phyloP scores from a whole-genome alignment of 192 early-diverging fungal species.

The Dissophora globulifera region DNA sequence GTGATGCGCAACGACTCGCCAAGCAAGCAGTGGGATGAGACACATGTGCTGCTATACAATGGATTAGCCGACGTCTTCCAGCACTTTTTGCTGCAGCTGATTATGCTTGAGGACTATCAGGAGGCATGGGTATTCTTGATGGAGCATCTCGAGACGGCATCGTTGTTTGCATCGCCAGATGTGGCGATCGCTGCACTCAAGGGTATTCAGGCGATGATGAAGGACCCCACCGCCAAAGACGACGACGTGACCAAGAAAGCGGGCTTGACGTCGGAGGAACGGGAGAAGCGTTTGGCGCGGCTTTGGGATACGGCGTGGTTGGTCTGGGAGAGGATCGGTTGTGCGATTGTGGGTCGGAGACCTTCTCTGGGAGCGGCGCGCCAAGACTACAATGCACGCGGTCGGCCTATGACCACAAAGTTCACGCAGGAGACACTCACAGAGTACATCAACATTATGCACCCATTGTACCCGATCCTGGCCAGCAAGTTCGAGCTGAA shows the following conservation, averaged over 20 bases:
- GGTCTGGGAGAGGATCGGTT: conserved; percentile 80
- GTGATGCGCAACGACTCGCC: conserved; percentile 56
- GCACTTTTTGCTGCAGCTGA: conserved; percentile 71
- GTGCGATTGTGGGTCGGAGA: conserved; percentile 60
- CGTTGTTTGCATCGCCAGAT: conserved; percentile 74
- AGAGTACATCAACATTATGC: conserved; percentile 69
- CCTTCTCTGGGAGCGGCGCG: conserved; percentile 14
- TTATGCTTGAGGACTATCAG: conserved; percentile 72
- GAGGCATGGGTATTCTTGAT: conserved; percentile 75
- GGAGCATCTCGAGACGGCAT: conserved; percentile 77
- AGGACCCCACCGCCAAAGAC: conserved; percentile 17
- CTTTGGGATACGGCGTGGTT: conserved; percentile 76
- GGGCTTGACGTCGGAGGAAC: conserved; percentile 17
- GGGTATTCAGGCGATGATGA: conserved; percentile 70
- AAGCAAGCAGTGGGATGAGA: conserved; percentile 91
- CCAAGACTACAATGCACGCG: conserved; percentile 32
- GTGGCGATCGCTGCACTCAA: conserved; percentile 82
- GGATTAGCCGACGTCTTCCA: conserved; percentile 76
- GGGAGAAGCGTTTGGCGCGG: conserved; percentile 29
- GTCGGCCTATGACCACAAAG: conserved; percentile 31
- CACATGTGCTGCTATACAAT: conserved; percentile 77
- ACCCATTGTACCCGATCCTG: conserved; percentile 70
- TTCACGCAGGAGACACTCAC: conserved; percentile 83
- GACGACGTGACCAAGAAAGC: neutral
- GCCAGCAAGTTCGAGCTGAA: conserved; percentile 59